phyloP scores from a whole-genome alignment of 176 grass and related monocot species.

The Melocanna baccifera region DNA sequence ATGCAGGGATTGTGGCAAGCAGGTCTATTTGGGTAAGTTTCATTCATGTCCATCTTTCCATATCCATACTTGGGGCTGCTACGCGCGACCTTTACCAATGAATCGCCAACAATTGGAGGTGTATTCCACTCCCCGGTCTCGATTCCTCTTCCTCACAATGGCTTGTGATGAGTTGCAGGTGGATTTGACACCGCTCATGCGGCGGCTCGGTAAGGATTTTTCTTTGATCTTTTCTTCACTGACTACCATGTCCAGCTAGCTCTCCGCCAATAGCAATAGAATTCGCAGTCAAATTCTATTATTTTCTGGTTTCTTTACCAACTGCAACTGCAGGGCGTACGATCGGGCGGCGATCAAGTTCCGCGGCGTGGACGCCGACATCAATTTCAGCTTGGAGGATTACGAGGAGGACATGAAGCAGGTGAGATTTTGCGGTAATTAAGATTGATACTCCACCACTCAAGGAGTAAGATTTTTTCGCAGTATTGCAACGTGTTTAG shows the following conservation, averaged over 20 bases:
- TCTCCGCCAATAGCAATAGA: not conserved
- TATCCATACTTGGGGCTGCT: slow-evolving; percentile 29
- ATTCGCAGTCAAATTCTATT: not conserved
- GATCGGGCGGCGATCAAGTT: slow-evolving; percentile 98
- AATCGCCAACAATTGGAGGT: slow-evolving; percentile 35
- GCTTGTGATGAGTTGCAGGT: slow-evolving; percentile 44
- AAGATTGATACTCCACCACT: not conserved
- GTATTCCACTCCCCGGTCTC: slow-evolving; percentile 2
- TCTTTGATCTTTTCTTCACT: not conserved
- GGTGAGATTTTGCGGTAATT: slow-evolving; percentile 20
- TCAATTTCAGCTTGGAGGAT: slow-evolving; percentile 90
- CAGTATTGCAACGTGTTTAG: not conserved
- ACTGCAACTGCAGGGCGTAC: slow-evolving; percentile 55
- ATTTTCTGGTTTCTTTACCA: not conserved
- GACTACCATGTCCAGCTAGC: not conserved
- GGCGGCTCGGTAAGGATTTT: slow-evolving; percentile 63
- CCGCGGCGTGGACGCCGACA: slow-evolving; percentile 86
- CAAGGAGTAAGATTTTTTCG: not conserved
- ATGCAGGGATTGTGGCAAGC: slow-evolving; percentile 99
- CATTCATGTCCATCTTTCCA: slow-evolving; percentile 41
- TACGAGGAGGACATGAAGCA: slow-evolving; percentile 98
- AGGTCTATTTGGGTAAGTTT: slow-evolving; percentile 96
- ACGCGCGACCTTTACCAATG: not conserved
- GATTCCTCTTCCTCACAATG: slow-evolving; percentile 16
- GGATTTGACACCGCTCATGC: slow-evolving; percentile 99